These are phyloP conservation scores for Scleroderma citrinum DNA, from an alignment of 768 basidiomycete genomes.

Conservation along the genomic window DNA sequence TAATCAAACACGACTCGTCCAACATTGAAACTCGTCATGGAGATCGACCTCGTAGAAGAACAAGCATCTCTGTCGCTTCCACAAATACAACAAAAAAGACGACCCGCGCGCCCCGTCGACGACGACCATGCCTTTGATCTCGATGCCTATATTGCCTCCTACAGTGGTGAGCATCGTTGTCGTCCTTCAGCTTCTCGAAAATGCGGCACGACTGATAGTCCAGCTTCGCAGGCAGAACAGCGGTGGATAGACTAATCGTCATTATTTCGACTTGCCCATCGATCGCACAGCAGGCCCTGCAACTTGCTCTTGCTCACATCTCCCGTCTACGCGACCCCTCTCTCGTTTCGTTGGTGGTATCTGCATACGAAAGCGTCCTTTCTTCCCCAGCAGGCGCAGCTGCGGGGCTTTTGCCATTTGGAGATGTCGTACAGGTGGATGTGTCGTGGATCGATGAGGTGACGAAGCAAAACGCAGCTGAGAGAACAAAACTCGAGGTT, in stretches of 20 bases:
- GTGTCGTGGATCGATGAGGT: slow-evolving; percentile 72
- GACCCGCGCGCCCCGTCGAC: slow-evolving; percentile 48
- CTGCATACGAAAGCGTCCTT: slow-evolving; percentile 48
- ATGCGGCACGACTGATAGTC: not conserved
- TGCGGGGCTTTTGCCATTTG: slow-evolving; percentile 41
- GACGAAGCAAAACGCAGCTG: slow-evolving; percentile 59
- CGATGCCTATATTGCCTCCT: slow-evolving; percentile 70
- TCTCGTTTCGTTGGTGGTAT: slow-evolving; percentile 45
- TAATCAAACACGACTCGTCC: too few species aligned
- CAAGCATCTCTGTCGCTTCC: slow-evolving; percentile 15
- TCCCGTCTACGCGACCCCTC: slow-evolving; percentile 63
- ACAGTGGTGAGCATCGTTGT: slow-evolving; percentile 49
- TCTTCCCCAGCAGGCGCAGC: slow-evolving; percentile 26
- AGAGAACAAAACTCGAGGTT: slow-evolving; percentile 80
- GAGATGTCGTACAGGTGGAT: slow-evolving; percentile 51
- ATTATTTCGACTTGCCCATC: slow-evolving; percentile 60
- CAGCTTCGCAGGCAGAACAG: slow-evolving; percentile 53
- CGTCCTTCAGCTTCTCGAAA: not conserved
- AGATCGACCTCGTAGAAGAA: slow-evolving; percentile 23
- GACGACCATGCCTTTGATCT: slow-evolving; percentile 85
- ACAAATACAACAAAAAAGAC: slow-evolving; percentile 11
- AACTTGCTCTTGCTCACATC: slow-evolving; percentile 59
- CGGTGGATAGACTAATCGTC: slow-evolving; percentile 66
- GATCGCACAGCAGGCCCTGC: slow-evolving; percentile 68
- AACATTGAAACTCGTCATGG: too few species aligned